Percentiles rank a stretch among this genome's conserved stretches.
These are phyloP conservation scores for Boletus reticuloceps DNA, from an alignment of 768 basidiomycete genomes.

Conservation along the genomic window DNA sequence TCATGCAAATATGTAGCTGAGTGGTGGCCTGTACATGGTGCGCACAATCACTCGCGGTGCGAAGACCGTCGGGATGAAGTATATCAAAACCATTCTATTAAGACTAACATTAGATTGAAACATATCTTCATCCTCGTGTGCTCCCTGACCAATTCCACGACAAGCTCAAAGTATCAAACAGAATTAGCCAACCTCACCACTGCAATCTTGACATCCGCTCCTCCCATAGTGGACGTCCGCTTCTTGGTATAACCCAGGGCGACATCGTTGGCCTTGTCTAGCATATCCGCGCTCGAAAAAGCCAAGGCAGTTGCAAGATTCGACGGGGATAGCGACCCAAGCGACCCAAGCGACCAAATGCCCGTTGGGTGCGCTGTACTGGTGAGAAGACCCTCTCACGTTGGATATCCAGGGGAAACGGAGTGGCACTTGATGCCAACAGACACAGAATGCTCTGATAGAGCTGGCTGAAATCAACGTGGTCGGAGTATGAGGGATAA, in stretches of 20 bases:
- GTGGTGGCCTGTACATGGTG: too few relatives aligned
- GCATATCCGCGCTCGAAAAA: conserved; percentile 23
- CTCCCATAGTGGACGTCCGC: background rate
- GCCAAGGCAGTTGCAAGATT: conserved; percentile 19
- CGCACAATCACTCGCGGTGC: too few relatives aligned
- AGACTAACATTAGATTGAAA: background rate
- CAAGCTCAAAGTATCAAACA: background rate
- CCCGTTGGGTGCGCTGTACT: conserved; percentile 1
- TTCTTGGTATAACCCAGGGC: conserved; percentile 33
- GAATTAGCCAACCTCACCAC: background rate
- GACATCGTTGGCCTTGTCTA: conserved; percentile 36
- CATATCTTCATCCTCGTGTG: background rate
- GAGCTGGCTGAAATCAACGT: background rate
- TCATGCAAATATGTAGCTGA: too few relatives aligned
- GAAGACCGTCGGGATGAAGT: too few relatives aligned
- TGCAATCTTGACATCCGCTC: background rate
- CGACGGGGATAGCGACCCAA: conserved; percentile 23
- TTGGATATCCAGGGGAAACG: conserved; percentile 6
- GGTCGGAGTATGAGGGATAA: background rate
- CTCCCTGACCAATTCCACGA: background rate
- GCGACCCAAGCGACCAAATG: conserved; percentile 10
- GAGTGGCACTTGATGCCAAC: background rate
- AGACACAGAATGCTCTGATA: background rate
- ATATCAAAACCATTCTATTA: too few relatives aligned
- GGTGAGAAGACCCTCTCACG: conserved; percentile 6